A percentile compares a stretch with the other conserved stretches of the same genome.
Evolutionary conservation across 2,329 filamentous ascomycete species (phyloP).

Genomic region (Apiospora phragmitis): DNA sequence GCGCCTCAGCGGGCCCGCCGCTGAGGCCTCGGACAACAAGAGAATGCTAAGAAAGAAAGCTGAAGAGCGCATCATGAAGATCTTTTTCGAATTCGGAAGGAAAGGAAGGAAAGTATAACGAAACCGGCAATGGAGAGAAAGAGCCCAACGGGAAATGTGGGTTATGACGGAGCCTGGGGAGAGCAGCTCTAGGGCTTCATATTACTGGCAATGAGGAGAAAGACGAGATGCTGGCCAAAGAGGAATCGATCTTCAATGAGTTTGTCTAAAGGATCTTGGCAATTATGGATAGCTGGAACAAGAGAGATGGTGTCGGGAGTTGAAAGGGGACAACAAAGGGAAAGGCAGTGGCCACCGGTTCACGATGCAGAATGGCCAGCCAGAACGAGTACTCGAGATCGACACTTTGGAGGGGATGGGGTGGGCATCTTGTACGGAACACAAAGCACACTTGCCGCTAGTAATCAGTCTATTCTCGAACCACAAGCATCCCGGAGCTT

Average conservation of each 20-base stretch:
- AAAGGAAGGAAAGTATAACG: neutral
- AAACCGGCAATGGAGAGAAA: neutral
- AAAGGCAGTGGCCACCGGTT: conserved; percentile 4
- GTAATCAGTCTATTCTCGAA: conserved; percentile 6
- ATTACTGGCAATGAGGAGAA: conserved; percentile 11
- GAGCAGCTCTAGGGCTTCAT: conserved; percentile 13
- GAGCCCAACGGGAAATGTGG: neutral
- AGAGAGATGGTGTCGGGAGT: neutral
- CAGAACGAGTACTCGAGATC: conserved; percentile 8
- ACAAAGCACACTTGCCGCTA: neutral
- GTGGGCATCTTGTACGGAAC: conserved; percentile 16
- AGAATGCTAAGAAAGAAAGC: conserved; percentile 30
- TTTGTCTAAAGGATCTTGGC: neutral
- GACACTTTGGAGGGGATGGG: neutral
- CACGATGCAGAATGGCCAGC: conserved; percentile 11
- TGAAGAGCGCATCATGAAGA: conserved; percentile 27
- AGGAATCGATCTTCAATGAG: conserved; percentile 13
- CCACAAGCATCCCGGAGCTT: neutral
- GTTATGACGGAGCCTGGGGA: conserved; percentile 10
- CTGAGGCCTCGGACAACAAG: conserved; percentile 29
- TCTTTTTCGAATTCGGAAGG: conserved; percentile 11
- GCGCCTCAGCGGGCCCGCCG: conserved; percentile 33
- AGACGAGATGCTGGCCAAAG: conserved; percentile 13
- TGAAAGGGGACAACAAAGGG: conserved; percentile 13
- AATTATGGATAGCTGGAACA: conserved; percentile 2